These are phyloP conservation scores for Apiotrichum sp. DNA, from an alignment of 1,284 basidiomycete genomes.

Conservation along the genomic window DNA sequence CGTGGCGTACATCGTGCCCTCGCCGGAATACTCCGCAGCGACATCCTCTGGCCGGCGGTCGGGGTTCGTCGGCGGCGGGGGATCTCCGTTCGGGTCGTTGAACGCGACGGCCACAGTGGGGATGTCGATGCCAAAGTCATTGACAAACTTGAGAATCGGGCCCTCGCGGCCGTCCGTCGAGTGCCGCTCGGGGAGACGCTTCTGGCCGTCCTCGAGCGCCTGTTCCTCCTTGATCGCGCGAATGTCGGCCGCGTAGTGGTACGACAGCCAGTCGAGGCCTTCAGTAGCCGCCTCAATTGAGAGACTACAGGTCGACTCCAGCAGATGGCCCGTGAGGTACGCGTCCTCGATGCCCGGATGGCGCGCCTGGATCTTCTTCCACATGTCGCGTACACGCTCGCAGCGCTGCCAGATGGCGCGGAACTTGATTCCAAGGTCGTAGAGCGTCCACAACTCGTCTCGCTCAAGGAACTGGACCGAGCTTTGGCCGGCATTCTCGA, in stretches of 20 bases:
- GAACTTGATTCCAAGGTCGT: conserved; percentile 76
- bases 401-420: conserved; percentile 73
- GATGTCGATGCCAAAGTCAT: conserved; percentile 39
- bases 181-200: conserved; percentile 30
- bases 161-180: conserved; percentile 28
- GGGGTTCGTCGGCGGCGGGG: conserved; percentile 35
- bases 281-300: conserved; percentile 84
- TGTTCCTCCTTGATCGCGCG: conserved; percentile 65
- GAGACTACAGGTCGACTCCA: conserved; percentile 38
- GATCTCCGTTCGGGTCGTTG: conserved; percentile 29
- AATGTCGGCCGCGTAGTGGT: conserved; percentile 60
- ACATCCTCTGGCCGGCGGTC: conserved; percentile 31
- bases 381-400: conserved; percentile 59
- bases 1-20: conserved; percentile 25
- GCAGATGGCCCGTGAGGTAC: conserved; percentile 32
- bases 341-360: conserved; percentile 38
- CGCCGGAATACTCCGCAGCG: conserved; percentile 42
- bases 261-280: conserved; percentile 83
- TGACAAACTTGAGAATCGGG: conserved; percentile 38
- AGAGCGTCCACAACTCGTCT: conserved; percentile 81
- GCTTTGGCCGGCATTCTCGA: conserved; percentile 37
- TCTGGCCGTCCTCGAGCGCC: conserved; percentile 58
- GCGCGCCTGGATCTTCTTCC: conserved; percentile 49
- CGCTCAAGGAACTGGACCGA: conserved; percentile 61
- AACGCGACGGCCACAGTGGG: conserved; percentile 33